A percentile compares a stretch with the other conserved stretches of the same genome.
Evolutionary conservation across 2,329 filamentous ascomycete genomes (phyloP).

Genomic region (Chaetomium olivaceum): DNA sequence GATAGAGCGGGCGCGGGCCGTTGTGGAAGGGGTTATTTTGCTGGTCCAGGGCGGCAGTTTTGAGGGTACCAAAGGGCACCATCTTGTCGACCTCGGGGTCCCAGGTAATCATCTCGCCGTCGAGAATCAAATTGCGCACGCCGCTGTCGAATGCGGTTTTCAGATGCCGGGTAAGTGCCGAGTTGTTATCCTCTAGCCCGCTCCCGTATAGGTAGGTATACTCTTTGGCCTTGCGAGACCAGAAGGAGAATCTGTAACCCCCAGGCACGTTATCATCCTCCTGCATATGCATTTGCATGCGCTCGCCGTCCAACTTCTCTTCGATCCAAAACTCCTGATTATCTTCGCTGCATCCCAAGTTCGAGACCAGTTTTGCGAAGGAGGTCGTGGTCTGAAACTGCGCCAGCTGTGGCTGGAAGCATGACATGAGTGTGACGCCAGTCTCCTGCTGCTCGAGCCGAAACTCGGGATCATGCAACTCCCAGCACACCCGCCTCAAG

Average conservation of each 20-base stretch:
- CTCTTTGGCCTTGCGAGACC: constrained; percentile 94
- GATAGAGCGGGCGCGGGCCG: constrained; percentile 73
- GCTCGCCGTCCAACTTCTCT: constrained; percentile 94
- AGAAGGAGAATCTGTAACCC: constrained; percentile 77
- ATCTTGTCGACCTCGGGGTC: constrained; percentile 82
- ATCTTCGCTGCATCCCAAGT: constrained; percentile 64
- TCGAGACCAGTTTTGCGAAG: constrained; percentile 76
- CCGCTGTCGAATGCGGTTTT: constrained; percentile 72
- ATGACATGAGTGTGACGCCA: constrained; percentile 82
- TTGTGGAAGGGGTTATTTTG: constrained; percentile 69
- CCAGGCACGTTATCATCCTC: constrained; percentile 68
- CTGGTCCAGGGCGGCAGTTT: constrained; percentile 81
- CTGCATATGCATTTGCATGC: constrained; percentile 94
- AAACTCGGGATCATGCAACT: constrained; percentile 72
- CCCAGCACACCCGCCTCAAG: constrained; percentile 90
- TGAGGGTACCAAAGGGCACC: constrained; percentile 87
- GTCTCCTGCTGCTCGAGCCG: constrained; percentile 74
- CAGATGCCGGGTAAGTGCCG: constrained; percentile 78
- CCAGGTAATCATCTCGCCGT: constrained; percentile 99
- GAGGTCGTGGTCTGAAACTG: constrained; percentile 81
- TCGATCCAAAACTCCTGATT: constrained; percentile 91
- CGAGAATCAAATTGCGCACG: constrained; percentile 84
- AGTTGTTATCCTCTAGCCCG: constrained; percentile 70
- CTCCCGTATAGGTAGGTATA: constrained; percentile 93
- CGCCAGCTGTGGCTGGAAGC: constrained; percentile 93